Base-by-base conservation (phyloP, 2,329 filamentous ascomycete species). In the Huntiella omanensis region DNA sequence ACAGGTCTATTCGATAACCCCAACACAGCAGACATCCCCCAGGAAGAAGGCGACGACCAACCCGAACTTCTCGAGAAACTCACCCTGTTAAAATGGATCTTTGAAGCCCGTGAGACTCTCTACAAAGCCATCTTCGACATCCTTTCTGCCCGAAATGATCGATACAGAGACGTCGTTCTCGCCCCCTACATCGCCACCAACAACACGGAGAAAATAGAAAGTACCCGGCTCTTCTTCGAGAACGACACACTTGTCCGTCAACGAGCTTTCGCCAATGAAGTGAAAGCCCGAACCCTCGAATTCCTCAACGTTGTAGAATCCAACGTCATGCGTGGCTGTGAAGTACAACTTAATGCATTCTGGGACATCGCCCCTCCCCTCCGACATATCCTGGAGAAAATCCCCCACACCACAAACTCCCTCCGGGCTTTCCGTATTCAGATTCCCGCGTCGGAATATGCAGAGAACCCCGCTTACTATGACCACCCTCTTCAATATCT, bases 351-450 rank as follows among this genome's bases (percentile, higher is more conserved):
- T 2, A 87, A 81, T 7, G 87, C 88, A 0, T 98, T 96, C 60
- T 98, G 91, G 91, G 91, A 98, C 57, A 93, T 96, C 55, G 88
- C 87, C 1, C 91, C 91, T 2, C 77, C 79, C 3, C 70, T 98
- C 0, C 70, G 80, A 19, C 71, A 77, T 12, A 67, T 96, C 40
- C 71, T 93, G 8, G 83, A 93, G 50, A 81, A 82, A 55, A 78
- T 95, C 16, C 87, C 86, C 0, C 58, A 62, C 1, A 62, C 69
- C 38, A 61, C 76, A 8, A 59, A 62, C 6, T 16, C 40, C 6
- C 40, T 43, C 4, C 28, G 16, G 13, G 63, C 60, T 4, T 86
- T 93, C 60, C 67, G 75, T 16, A 72, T 94, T 41, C 73, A 81
- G 54, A 86, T 96, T 40, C 87, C 91, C 0, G 58, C 71, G 0